phyloP scores from a whole-genome alignment of 345 rosid genomes.

The Ailanthus altissimus region DNA sequence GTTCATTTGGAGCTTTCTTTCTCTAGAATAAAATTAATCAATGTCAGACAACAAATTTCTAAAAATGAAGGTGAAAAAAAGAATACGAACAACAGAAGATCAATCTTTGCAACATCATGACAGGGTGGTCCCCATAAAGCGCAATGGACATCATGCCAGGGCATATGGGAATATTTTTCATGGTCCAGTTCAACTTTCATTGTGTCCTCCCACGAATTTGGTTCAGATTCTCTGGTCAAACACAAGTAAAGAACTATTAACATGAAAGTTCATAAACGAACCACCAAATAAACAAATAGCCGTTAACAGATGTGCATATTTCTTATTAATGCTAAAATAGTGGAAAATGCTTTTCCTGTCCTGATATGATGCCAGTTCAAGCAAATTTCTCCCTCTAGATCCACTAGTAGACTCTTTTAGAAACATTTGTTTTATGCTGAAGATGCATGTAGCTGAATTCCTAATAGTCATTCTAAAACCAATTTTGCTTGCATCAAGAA shows the following conservation, averaged over 20 bases:
- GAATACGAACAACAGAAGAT: neutral
- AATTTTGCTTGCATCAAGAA: constrained; percentile 2
- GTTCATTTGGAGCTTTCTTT: constrained; percentile 87
- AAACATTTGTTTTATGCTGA: neutral
- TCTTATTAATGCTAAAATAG: neutral
- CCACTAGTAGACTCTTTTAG: neutral
- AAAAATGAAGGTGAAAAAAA: neutral
- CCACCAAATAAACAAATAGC: neutral
- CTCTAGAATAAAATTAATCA: constrained; percentile 43
- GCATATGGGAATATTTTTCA: constrained; percentile 84
- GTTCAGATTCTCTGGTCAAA: constrained; percentile 83
- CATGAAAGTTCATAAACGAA: neutral
- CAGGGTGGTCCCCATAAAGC: constrained; percentile 98
- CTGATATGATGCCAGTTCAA: neutral
- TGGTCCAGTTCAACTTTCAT: constrained; percentile 81
- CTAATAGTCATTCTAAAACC: neutral
- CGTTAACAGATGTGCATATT: neutral
- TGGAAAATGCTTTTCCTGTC: neutral
- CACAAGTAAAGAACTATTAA: constrained; percentile 13
- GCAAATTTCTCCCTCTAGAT: neutral
- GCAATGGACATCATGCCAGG: constrained; percentile 97
- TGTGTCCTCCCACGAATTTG: constrained; percentile 94
- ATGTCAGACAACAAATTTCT: constrained; percentile 15
- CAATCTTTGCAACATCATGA: constrained; percentile 89
- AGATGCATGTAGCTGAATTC: neutral